phyloP scores from a whole-genome alignment of 164 flowering plant genomes.

The Chloranthus sessilifolius region DNA sequence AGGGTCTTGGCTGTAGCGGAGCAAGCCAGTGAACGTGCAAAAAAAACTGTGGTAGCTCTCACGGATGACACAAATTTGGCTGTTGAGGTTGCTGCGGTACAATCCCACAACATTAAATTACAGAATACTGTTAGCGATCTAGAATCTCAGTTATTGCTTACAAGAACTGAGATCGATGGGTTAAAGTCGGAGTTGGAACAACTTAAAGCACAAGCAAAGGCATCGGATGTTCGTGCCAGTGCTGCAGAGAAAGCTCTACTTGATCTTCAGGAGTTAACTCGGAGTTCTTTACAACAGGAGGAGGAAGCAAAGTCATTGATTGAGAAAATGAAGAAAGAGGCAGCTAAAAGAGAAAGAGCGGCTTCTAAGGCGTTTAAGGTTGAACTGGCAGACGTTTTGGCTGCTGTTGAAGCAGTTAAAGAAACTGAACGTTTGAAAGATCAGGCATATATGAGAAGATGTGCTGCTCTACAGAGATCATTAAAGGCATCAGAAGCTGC shows the following conservation, averaged over 20 bases:
- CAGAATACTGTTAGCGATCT: slow-evolving; percentile 29
- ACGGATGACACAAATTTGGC: slow-evolving; percentile 25
- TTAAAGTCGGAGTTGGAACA: slow-evolving; percentile 40
- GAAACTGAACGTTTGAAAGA: slow-evolving; percentile 39
- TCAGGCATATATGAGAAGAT: slow-evolving; percentile 43
- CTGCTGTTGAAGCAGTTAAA: slow-evolving; percentile 47
- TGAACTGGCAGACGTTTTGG: slow-evolving; percentile 41
- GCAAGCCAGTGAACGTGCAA: slow-evolving; percentile 33
- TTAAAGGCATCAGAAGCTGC: slow-evolving; percentile 45
- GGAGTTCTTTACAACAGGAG: slow-evolving; percentile 28
- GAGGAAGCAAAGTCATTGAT: slow-evolving; percentile 38
- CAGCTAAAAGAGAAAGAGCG: slow-evolving; percentile 30
- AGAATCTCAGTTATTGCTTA: slow-evolving; percentile 33
- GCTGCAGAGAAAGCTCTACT: slow-evolving; percentile 35
- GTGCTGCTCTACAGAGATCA: slow-evolving; percentile 50
- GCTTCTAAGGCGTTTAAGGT: slow-evolving; percentile 38
- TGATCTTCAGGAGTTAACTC: slow-evolving; percentile 41
- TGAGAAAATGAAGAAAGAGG: slow-evolving; percentile 55
- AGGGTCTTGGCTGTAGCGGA: slow-evolving; percentile 46
- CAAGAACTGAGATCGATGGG: slow-evolving; percentile 31
- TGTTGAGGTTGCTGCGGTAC: slow-evolving; percentile 35
- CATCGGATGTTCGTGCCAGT: slow-evolving; percentile 34
- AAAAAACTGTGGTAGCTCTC: slow-evolving; percentile 25
- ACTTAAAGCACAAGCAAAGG: slow-evolving; percentile 26
- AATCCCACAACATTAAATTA: slow-evolving; percentile 37